Base-by-base conservation (phyloP, 345 rosid species). In the Ceriops decandra region DNA sequence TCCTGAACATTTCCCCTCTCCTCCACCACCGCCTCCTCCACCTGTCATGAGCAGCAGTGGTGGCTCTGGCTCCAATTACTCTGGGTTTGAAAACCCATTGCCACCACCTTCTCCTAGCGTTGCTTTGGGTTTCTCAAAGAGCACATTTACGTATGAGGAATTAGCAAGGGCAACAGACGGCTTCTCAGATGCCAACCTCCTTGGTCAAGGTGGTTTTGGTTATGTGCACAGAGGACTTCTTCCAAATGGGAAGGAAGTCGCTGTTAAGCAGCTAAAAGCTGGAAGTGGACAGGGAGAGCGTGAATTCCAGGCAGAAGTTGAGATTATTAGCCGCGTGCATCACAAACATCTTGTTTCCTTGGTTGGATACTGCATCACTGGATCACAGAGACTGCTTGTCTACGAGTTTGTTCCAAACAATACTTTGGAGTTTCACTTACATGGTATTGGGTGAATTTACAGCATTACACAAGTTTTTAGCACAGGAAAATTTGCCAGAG, bases 181-280 rank as follows among this genome's bases (percentile, higher is more conserved):
- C 5, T 89, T 89, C 81, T 87, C 87, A 10, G 86, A 81, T 5
- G 77, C 91, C 5, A 89, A 89, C 66, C 82, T 85, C 54, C 78
- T 89, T 0, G 90, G 95, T 20, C 85, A 85, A 79, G 95, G 95
- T 0, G 92, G 95, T 54, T 87, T 85, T 17, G 88, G 92, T 16
- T 81, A 77, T n/a, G 95, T 85, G 72, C 86, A 87, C 72, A 89
- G 63, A 60, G 95, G 95, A 66, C 79, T 84, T 32, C 84, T 89
- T 53, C 84, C 90, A 16, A 79, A 82, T 71, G 88, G 89, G 27
- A 82, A 84, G 72, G 90, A 74, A 65, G 86, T 89, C 2, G 95
- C 92, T 0, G 69, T 89, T 56, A 89, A 89, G 78, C 87, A 77
- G 69, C 81, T 89, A 63, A 89, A 84, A 74, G 79, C 79, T 51